Evolutionary conservation across 768 basidiomycete genomes (phyloP), one percentile per base, ranked within the genome.

Genomic region (Asterophora lycoperdoides): DNA sequence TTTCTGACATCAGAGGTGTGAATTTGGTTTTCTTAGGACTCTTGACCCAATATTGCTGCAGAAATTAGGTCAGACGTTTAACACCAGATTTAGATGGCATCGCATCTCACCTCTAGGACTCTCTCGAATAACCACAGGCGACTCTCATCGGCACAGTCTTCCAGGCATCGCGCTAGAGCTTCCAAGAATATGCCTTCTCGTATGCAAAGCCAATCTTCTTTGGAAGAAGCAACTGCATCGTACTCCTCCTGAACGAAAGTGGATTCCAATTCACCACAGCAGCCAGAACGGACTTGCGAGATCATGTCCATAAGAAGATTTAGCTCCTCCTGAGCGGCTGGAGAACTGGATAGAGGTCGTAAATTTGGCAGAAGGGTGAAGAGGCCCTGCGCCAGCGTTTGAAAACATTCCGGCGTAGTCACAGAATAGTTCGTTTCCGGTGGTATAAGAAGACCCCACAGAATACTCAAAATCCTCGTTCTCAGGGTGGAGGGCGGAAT

Each of bases 41-140:
- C 5, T 62, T 56, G 8, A 70, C 65, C 81, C 82, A 83, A 58
- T 76, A 75, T 53, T 75, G 68, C 77, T 82, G 53, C 20, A 37
- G 41, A n/a, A 23, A 33, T 32, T 18, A 11, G 6, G 48, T 48
- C 2, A 50, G 38, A 46, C 32, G 20, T 19, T 33, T 48, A 14
- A 20, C 10, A 32, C 45, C 19, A 20, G 26, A 26, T 10, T 11
- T 5, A 38, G 46, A 13, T 37, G 40, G 15, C 8, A 50, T 55
- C 68, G 15, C 8, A 6, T 23, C 23, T 41, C 54, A 83, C 83
- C 69, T 84, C 73, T n/a, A 78, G 47, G 0, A 68, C 58, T 48
- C 76, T 68, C 34, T 69, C 65, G 18, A 86, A 55, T 10, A 80
- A 58, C 78, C 79, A 82, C 42, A 72, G 63, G 11, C 78, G 71